Evolutionary conservation across 2,329 filamentous ascomycete species (phyloP).

Genomic region (Didymella arachidicola): DNA sequence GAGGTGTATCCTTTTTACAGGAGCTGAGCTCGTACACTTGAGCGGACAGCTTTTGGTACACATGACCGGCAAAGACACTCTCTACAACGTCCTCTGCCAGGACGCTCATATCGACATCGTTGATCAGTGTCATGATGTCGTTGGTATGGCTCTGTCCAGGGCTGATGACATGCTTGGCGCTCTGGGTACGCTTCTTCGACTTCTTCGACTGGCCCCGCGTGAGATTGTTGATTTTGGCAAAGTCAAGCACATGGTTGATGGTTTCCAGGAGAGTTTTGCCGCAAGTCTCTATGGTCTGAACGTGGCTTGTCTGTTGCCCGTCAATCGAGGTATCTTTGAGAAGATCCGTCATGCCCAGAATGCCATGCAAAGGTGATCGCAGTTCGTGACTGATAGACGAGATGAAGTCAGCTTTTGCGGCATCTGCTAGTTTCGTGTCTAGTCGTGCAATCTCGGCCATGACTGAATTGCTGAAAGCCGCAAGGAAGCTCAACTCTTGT

Average conservation of each 20-base stretch:
- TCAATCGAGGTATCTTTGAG: slow-evolving; percentile 45
- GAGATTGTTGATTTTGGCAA: slow-evolving; percentile 51
- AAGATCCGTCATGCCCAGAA: slow-evolving; percentile 57
- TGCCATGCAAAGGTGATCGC: slow-evolving; percentile 67
- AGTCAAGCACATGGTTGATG: slow-evolving; percentile 55
- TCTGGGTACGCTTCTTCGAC: slow-evolving; percentile 41
- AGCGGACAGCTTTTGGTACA: slow-evolving; percentile 43
- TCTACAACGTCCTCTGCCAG: slow-evolving; percentile 50
- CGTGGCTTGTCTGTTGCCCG: slow-evolving; percentile 52
- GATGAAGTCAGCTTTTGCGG: slow-evolving; percentile 66
- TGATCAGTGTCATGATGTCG: slow-evolving; percentile 46
- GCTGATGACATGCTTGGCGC: slow-evolving; percentile 41
- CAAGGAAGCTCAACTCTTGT: slow-evolving; percentile 49
- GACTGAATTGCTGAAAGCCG: slow-evolving; percentile 50
- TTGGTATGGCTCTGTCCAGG: slow-evolving; percentile 43
- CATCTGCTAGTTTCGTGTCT: slow-evolving; percentile 49
- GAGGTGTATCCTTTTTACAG: slow-evolving; percentile 26
- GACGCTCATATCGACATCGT: slow-evolving; percentile 47
- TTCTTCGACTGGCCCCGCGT: slow-evolving; percentile 42
- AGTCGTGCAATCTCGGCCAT: slow-evolving; percentile 52
- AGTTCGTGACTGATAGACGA: slow-evolving; percentile 69
- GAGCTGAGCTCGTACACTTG: slow-evolving; percentile 36
- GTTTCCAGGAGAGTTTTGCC: slow-evolving; percentile 53
- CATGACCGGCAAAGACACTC: slow-evolving; percentile 49
- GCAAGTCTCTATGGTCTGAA: slow-evolving; percentile 50